These are phyloP conservation scores for Anethum foeniculum DNA, from an alignment of 140 eudicot genomes.

Conservation along the genomic window DNA sequence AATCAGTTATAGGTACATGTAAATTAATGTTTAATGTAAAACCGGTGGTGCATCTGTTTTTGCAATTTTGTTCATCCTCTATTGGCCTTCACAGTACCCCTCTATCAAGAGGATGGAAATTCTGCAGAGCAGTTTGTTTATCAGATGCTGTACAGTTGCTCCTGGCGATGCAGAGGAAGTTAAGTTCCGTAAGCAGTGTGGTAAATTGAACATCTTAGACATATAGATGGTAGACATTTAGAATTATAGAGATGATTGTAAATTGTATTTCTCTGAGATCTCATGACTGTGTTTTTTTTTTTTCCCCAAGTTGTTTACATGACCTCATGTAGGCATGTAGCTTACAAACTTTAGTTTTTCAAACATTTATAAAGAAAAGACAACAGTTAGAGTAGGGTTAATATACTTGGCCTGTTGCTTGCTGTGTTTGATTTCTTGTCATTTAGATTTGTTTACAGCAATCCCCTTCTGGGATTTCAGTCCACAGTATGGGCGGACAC, in stretches of 20 bases:
- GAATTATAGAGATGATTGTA: constrained; percentile 14
- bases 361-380: not conserved
- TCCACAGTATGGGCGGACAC: too few species aligned
- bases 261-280: constrained; percentile 6
- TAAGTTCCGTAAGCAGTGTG: constrained; percentile 1
- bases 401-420: not conserved
- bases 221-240: constrained; percentile 11
- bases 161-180: constrained; percentile 5
- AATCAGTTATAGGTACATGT: constrained; percentile 23
- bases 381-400: not conserved
- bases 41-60: constrained; percentile 5
- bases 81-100: not conserved
- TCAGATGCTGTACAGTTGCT: not conserved
- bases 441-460: not conserved
- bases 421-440: not conserved
- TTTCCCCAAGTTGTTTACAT: not conserved
- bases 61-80: not conserved
- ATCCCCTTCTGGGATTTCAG: not conserved
- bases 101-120: not conserved
- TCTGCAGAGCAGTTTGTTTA: constrained; percentile 1
- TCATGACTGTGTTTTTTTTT: not conserved
- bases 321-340: not conserved
- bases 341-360: not conserved
- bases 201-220: not conserved
- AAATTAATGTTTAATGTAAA: constrained; percentile 30